Base-by-base conservation (phyloP, 208 protist species). In the Hexamita inflata region DNA sequence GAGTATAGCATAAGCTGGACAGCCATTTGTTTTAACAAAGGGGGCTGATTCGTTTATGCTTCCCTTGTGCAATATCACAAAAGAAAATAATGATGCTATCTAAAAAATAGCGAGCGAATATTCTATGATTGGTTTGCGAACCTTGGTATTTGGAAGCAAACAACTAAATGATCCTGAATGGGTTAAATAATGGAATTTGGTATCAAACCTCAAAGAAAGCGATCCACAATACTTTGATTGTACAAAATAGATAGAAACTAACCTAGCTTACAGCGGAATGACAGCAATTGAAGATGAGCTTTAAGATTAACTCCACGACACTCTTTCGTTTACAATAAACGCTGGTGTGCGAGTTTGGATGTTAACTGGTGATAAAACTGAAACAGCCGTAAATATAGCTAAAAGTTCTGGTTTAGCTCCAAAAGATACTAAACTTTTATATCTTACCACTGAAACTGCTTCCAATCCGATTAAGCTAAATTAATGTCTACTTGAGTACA, bases 281-380 rank as follows among this genome's bases (percentile, higher is more conserved):
- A 96, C 92, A 1, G 95, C 93, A 13, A 93, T 98, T 2, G 95
- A 98, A 83, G 94, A 97, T 75, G 87, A 91, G 78, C 82, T 98
- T n/a, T 94, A 97, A 85, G 88, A 91, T 59, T 81, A 91, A 59
- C 89, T 93, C 19, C 87, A n/a, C 77, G 11, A 42, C 0, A 94
- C 92, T 59, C 82, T 98, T 0, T 94, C 97, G 81, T 88, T 84
- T 53, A 82, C 98, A 0, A 83, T 90, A 61, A 92, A 95, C 85
- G 94, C 92, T 30, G 93, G 92, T 59, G 89, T 98, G 38, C 93
- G 91, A 58, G 86, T 96, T 9, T 98, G 95, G 95, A 94, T 98
- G 86, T 83, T 98, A 1, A 98, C 94, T 1, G 94, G 94, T 58
- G 94, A 98, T 81, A 98, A 98, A 81, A 85, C 94, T 19, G 90